A percentile compares a stretch with the other conserved stretches of the same genome.
phyloP scores from a whole-genome alignment of 179 eudicot species.

The Corrigiola litoralis region DNA sequence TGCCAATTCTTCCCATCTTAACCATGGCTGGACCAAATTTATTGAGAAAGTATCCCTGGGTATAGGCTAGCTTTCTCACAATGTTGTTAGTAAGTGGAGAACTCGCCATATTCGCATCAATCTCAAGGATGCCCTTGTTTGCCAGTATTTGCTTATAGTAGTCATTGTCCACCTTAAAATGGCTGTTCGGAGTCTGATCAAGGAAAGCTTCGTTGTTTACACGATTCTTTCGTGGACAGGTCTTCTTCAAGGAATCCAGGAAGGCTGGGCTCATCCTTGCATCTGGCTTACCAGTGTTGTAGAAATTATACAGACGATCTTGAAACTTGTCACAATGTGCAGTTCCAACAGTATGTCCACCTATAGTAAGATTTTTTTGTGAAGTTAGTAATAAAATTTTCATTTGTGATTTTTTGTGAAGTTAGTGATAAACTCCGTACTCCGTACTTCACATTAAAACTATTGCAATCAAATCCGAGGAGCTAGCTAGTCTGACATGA shows the following conservation, averaged over 20 bases:
- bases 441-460: no score
- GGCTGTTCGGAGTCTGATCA: conserved; percentile 29
- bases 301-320: conserved; percentile 30
- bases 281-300: conserved; percentile 23
- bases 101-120: conserved; percentile 16
- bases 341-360: conserved; percentile 41
- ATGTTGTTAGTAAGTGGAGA: conserved; percentile 12
- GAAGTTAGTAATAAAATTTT: no score
- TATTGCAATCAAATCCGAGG: no score
- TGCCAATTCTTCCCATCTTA: conserved; percentile 19
- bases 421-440: no score
- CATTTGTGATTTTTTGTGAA: no score
- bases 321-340: conserved; percentile 32
- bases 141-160: conserved; percentile 19
- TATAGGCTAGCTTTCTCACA: conserved; percentile 10
- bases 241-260: conserved; percentile 7
- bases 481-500: no score
- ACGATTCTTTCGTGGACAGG: conserved; percentile 20
- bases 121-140: conserved; percentile 18
- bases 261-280: conserved; percentile 19
- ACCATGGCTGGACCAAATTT: conserved; percentile 26
- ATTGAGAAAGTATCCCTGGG: not conserved
- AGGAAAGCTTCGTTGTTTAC: conserved; percentile 20
- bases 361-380: conserved; percentile 1
- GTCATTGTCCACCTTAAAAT: conserved; percentile 19